These are phyloP conservation scores for Rubia yunnanensis DNA, from an alignment of 257 asterid genomes.

Conservation along the genomic window DNA sequence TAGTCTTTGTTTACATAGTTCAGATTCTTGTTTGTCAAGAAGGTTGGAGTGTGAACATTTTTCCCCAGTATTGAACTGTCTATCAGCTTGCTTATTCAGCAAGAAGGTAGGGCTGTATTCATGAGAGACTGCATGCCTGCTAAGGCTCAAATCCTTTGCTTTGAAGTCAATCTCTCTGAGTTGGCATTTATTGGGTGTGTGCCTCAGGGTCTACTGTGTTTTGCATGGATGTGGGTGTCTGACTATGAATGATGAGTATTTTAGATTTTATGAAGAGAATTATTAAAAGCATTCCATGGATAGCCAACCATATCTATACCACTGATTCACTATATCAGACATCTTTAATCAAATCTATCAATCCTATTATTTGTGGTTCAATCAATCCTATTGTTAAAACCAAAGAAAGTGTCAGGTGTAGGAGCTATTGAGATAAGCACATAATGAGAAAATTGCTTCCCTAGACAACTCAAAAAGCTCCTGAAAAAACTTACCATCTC, in stretches of 20 bases:
- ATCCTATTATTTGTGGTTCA: not conserved
- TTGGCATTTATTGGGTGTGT: not conserved
- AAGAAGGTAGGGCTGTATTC: not conserved
- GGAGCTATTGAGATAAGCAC: not conserved
- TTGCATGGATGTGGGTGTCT: not conserved
- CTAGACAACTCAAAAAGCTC: not conserved
- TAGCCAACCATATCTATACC: not conserved
- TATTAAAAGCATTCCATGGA: not conserved
- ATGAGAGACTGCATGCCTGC: not conserved
- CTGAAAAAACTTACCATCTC: conserved; percentile 61
- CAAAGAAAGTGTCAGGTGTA: not conserved
- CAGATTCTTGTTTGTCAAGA: not conserved
- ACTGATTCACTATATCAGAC: not conserved
- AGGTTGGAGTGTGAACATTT: not conserved
- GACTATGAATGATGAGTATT: not conserved
- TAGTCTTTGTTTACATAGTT: too few relatives aligned
- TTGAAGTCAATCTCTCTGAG: not conserved
- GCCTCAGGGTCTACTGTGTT: not conserved
- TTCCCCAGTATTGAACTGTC: not conserved
- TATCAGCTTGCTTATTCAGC: not conserved
- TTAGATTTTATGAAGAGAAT: not conserved
- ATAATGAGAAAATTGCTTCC: not conserved
- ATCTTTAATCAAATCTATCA: not conserved
- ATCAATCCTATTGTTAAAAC: not conserved
- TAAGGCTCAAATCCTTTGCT: not conserved